Evolutionary conservation across 2,329 filamentous ascomycete species (phyloP).

Genomic region (Neonectria hederae): DNA sequence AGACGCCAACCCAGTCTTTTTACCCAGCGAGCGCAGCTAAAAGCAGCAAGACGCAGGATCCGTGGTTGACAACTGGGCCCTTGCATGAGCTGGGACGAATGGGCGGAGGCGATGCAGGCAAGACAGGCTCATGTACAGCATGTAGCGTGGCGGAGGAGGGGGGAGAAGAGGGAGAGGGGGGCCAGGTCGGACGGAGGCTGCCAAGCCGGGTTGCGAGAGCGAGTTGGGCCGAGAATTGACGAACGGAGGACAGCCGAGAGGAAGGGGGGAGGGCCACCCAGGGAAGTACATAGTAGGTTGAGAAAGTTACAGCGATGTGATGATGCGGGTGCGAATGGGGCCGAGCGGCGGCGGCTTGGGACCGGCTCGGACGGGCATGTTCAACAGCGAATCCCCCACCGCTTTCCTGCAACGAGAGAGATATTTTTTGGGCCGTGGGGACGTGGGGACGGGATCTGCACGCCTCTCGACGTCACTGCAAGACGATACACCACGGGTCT

Average conservation of each 20-base stretch:
- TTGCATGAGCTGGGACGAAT: constrained; percentile 32
- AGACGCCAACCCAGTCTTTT: constrained; percentile 1
- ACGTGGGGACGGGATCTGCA: not conserved
- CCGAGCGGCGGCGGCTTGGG: not conserved
- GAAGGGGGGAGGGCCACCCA: not conserved
- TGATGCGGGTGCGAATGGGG: constrained; percentile 5
- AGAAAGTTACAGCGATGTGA: not conserved
- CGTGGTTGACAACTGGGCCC: constrained; percentile 23
- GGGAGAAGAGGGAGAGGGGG: not conserved
- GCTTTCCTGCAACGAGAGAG: not conserved
- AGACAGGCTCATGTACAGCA: constrained; percentile 28
- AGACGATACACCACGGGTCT: not conserved
- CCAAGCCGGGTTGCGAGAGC: constrained; percentile 13
- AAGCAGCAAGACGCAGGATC: constrained; percentile 15
- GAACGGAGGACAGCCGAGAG: not conserved
- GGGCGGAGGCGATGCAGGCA: constrained; percentile 28
- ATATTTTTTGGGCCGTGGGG: not conserved
- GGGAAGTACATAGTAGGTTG: not conserved
- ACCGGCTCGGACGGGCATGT: not conserved
- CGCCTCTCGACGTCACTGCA: not conserved
- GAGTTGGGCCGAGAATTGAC: constrained; percentile 13
- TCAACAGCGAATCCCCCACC: not conserved
- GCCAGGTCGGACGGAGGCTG: constrained; percentile 10
- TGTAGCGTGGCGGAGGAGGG: constrained; percentile 7
- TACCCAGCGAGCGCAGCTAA: constrained; percentile 13